Evolutionary conservation across 495 filamentous ascomycete genomes (phyloP).

Genomic region (Xylaria telfairii): DNA sequence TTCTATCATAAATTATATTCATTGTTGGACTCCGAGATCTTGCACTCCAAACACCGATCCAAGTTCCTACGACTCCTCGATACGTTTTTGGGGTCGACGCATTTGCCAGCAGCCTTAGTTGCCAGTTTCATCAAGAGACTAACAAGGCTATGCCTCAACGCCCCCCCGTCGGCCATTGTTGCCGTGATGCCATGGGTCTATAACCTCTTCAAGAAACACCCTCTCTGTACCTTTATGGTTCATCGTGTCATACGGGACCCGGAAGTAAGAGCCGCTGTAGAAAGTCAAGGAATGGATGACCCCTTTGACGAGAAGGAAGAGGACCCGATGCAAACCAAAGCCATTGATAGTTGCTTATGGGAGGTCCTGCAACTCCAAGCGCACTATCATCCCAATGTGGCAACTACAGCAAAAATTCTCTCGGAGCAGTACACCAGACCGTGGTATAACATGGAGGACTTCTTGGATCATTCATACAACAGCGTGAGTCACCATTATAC

Average conservation of each 20-base stretch:
- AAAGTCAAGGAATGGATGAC: conserved; percentile 75
- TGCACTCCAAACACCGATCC: conserved; percentile 93
- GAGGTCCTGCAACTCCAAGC: conserved; percentile 87
- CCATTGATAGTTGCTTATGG: conserved; percentile 94
- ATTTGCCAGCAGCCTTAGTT: conserved; percentile 87
- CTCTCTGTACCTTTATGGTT: conserved; percentile 92
- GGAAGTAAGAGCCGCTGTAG: conserved; percentile 60
- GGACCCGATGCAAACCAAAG: conserved; percentile 84
- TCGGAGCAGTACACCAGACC: conserved; percentile 98
- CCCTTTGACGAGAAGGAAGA: conserved; percentile 75
- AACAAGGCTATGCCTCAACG: conserved; percentile 78
- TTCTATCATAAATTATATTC: conserved; percentile 97
- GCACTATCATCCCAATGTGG: conserved; percentile 97
- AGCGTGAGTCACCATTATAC: conserved; percentile 63
- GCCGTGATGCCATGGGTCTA: conserved; percentile 91
- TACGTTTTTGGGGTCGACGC: conserved; percentile 88
- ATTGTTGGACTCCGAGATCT: conserved; percentile 78
- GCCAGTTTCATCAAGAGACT: conserved; percentile 96
- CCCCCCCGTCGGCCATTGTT: conserved; percentile 87
- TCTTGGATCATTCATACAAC: conserved; percentile 91
- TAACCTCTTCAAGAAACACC: conserved; percentile 90
- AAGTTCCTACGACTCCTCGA: conserved; percentile 92
- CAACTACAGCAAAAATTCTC: conserved; percentile 90
- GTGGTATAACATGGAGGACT: conserved; percentile 90
- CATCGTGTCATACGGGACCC: conserved; percentile 72